Conservation (phyloP, 1,139 yeast species). For the Sugiyamaella pinicola region DNA sequence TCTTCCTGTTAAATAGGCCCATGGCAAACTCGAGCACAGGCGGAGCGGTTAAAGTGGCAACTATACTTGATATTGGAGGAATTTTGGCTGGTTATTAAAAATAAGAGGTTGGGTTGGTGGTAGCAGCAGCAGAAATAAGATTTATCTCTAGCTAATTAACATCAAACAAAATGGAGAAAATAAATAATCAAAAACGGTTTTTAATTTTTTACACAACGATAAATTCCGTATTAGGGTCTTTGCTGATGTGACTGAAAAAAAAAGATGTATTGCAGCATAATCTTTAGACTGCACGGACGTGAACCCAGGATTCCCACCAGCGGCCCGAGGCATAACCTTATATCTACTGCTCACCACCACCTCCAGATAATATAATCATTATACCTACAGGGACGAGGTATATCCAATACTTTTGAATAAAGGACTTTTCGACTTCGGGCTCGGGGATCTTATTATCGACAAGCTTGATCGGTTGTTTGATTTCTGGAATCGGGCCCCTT, state of each 20-base stretch:
- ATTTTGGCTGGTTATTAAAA: no score
- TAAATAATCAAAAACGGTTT: neutral
- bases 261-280: neutral
- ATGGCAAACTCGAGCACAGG: conserved; percentile 16
- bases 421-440: conserved; percentile 37
- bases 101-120: no score
- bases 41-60: conserved; percentile 15
- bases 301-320: neutral
- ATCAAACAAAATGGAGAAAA: neutral
- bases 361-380: conserved; percentile 36
- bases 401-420: conserved; percentile 46
- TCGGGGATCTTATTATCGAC: conserved; percentile 37
- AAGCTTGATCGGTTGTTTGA: conserved; percentile 36
- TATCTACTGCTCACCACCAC: conserved; percentile 12
- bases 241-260: no score
- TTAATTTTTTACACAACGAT: no score
- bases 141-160: no score
- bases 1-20: conserved; percentile 13
- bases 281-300: no score
- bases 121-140: no score
- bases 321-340: no score
- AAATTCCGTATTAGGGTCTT: no score
- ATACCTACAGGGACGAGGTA: conserved; percentile 41
- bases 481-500: conserved; percentile 34
- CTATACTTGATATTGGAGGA: conserved; percentile 11